Evolutionary conservation across 2,329 filamentous ascomycete species (phyloP).

Genomic region (Calonectria hongkongensis): DNA sequence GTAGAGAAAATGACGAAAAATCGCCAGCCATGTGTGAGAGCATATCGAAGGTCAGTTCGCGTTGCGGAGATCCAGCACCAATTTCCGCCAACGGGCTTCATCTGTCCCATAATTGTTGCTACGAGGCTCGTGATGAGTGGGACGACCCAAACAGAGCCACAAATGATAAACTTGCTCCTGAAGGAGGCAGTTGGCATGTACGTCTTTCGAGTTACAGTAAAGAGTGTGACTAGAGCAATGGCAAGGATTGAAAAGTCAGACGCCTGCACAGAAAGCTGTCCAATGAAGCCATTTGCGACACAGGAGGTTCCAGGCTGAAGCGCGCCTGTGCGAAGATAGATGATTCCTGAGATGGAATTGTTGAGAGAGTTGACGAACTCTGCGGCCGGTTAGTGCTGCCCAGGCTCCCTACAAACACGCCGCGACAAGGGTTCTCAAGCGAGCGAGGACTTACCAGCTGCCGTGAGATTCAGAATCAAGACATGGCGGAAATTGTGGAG

Average conservation of each 20-base stretch:
- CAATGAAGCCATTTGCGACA: conserved; percentile 46
- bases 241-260: conserved; percentile 53
- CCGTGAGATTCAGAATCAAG: conserved; percentile 48
- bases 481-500: conserved; percentile 47
- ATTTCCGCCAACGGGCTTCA: conserved; percentile 63
- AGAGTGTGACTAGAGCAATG: conserved; percentile 51
- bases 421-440: neutral
- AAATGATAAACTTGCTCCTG: conserved; percentile 41
- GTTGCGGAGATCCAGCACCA: conserved; percentile 68
- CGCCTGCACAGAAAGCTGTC: conserved; percentile 50
- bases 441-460: conserved; percentile 41
- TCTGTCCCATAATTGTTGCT: conserved; percentile 46
- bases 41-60: conserved; percentile 64
- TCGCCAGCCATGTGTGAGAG: conserved; percentile 67
- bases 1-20: conserved; percentile 64
- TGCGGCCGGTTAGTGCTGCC: neutral
- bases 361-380: conserved; percentile 45
- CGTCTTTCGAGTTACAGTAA: conserved; percentile 48
- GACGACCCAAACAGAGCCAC: conserved; percentile 45
- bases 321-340: conserved; percentile 40
- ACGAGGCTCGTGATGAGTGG: conserved; percentile 48
- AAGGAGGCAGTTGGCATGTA: conserved; percentile 46
- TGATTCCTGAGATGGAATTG: conserved; percentile 50
- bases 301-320: conserved; percentile 44
- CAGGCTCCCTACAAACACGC: neutral